Evolutionary conservation across 2,329 filamentous ascomycete species (phyloP), one percentile per base, ranked within the genome.

Genomic region (Talaromyces verruculosus): DNA sequence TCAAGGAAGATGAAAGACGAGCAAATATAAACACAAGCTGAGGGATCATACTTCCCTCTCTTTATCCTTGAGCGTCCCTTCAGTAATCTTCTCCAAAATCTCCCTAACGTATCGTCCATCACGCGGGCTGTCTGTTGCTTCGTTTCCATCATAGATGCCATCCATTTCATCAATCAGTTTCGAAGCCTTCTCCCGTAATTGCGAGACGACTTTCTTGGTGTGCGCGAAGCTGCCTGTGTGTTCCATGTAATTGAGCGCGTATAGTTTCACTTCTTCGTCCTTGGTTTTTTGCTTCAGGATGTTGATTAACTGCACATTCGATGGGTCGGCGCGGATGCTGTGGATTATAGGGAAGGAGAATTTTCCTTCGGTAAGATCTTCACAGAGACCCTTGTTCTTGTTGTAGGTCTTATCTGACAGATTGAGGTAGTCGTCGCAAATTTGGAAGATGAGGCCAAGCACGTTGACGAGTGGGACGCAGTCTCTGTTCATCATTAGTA

Each of bases 301-400:
- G 75, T 95, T 97, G 77, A 97, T 86, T 64, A 99, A 85, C 73
- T 96, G 19, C 87, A 91, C 75, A 64, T 81, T 82, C 3, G 72
- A 72, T 2, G 79, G 79, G 75, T 93, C 87, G 67, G 89, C 81
- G 68, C 77, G 91, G 71, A 98, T 96, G 76, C 91, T 90, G 81
- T 98, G 94, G 73, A 98, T 97, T 73, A 98, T 89, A 47, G 93
- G 93, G 76, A 97, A 97, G 30, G 90, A 94, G 82, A 97, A 97
- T 84, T 98, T 98, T 69, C 94, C 94, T 81, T 98, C 95, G 0
- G 93, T 97, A 72, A 98, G 81, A 79, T 98, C 95, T 81, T 98
- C 94, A 78, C 92, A 96, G 71, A 97, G 86, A 60, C 94, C 95
- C 82, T 98, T 98, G 78, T 96, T 94, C 69, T 90, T 84, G 43